Evolutionary conservation across 179 eudicot species (phyloP), one percentile per base, ranked within the genome.

Genomic region (Gypsophila paniculata): DNA sequence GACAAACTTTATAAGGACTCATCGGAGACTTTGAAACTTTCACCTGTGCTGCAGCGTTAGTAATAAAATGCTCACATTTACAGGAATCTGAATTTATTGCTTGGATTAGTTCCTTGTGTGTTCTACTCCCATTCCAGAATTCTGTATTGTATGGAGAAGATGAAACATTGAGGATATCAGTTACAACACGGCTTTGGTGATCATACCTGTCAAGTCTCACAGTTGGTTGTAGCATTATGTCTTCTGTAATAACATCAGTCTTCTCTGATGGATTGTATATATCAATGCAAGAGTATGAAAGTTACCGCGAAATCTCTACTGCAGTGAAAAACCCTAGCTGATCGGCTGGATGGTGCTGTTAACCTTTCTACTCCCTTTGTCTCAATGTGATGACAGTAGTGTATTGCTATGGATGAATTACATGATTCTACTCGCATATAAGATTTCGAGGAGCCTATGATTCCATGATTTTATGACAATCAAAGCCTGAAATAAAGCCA

Each of bases 1-100:
- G 13, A 86, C 91, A 1, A 93, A 93, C 70, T 91, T 93, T 71
- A 87, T 93, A n/a, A 85, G 98, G 83, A 81, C 83, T 36, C 98
- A 93, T 72, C 83, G 98, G 76, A 91, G 97, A 83, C 74, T 91
- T 71, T 93, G 61, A 82, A 54, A 46, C 13, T n/a, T 60, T 60
- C 62, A 42, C 32, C 15, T 36, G 51, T 52, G 18, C 49, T 25
- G 12, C 32, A 7, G 18, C 14, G 17, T 26, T 3, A 29, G 44
- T 53, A 48, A 58, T 42, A 29, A 48, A 58, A 38, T 17, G 71
- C 42, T 65, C 71, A 39, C 26, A 10, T 65, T 26, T 38, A 15
- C 9, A 63, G 39, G 39, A 55, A 53, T 65, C 76, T 18, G 39
- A 39, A 55, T 6, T 53, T 38, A 18, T 38, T 36, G 29, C 51